phyloP scores from a whole-genome alignment of 2,329 filamentous ascomycete species.

The Lecanicillium sp. region DNA sequence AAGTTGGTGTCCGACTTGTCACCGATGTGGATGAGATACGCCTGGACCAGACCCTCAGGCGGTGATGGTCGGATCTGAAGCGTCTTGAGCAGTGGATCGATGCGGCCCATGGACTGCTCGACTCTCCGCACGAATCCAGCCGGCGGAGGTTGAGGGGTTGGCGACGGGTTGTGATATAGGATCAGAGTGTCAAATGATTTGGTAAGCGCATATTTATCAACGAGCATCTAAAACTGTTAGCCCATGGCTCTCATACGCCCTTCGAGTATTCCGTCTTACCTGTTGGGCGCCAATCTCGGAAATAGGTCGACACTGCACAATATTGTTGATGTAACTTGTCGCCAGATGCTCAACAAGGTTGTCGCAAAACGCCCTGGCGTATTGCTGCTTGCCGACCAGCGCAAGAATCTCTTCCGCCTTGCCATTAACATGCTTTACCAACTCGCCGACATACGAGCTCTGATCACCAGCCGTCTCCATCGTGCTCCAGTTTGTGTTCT shows the following conservation, averaged over 20 bases:
- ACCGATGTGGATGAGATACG: slow-evolving; percentile 93
- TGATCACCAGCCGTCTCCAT: slow-evolving; percentile 93
- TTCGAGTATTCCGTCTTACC: slow-evolving; percentile 36
- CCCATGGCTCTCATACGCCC: not conserved
- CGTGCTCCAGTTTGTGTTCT: slow-evolving; percentile 88
- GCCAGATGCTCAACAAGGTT: slow-evolving; percentile 88
- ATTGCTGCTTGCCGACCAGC: slow-evolving; percentile 82
- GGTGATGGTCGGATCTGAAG: slow-evolving; percentile 89
- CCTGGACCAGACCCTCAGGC: slow-evolving; percentile 89
- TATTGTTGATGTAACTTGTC: slow-evolving; percentile 70
- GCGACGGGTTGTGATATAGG: slow-evolving; percentile 50
- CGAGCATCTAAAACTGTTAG: slow-evolving; percentile 64
- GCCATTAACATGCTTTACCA: slow-evolving; percentile 66
- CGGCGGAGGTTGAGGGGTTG: slow-evolving; percentile 35
- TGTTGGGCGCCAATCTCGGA: slow-evolving; percentile 93
- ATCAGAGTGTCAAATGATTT: slow-evolving; percentile 70
- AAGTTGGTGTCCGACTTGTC: slow-evolving; percentile 94
- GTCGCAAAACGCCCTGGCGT: slow-evolving; percentile 89
- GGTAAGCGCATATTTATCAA: slow-evolving; percentile 88
- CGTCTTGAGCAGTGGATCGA: slow-evolving; percentile 92
- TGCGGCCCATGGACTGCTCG: slow-evolving; percentile 72
- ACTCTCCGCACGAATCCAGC: slow-evolving; percentile 78
- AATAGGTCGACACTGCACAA: slow-evolving; percentile 84
- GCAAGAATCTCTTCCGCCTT: slow-evolving; percentile 69
- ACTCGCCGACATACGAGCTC: slow-evolving; percentile 81